Percentiles rank a stretch among this genome's conserved stretches.
Evolutionary conservation across 2,329 filamentous ascomycete genomes (phyloP).

Genomic region (Piedraia hortae): DNA sequence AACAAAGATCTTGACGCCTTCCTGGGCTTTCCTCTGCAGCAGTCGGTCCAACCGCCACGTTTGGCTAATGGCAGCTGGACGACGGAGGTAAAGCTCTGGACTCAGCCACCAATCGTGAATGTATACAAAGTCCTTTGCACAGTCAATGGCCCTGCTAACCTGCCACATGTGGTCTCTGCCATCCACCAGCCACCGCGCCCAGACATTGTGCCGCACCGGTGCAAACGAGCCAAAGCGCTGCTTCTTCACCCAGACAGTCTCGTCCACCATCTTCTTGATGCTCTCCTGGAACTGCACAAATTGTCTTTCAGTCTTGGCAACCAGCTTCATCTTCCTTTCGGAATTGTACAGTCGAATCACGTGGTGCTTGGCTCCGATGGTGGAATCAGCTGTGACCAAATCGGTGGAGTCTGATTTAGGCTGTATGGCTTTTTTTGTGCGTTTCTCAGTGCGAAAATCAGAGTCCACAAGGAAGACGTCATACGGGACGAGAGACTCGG

Average conservation of each 20-base stretch:
- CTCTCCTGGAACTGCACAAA: constrained; percentile 84
- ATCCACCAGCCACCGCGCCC: constrained; percentile 90
- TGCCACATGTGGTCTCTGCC: constrained; percentile 99
- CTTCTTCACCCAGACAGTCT: constrained; percentile 54
- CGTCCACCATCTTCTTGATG: constrained; percentile 57
- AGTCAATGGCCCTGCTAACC: constrained; percentile 82
- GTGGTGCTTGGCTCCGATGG: constrained; percentile 41
- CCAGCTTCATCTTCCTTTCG: constrained; percentile 70
- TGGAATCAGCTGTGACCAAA: constrained; percentile 31
- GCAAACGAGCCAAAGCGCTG: constrained; percentile 89
- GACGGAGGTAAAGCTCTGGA: constrained; percentile 80
- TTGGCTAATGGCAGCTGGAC: constrained; percentile 83
- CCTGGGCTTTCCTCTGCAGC: constrained; percentile 72
- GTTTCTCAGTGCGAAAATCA: constrained; percentile 57
- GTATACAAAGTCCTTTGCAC: constrained; percentile 92
- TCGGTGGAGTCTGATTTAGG: too few species aligned
- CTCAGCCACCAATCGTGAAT: constrained; percentile 99
- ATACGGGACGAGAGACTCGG: constrained; percentile 95
- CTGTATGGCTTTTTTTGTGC: constrained; percentile 29
- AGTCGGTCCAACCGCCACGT: constrained; percentile 90
- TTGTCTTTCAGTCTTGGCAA: constrained; percentile 73
- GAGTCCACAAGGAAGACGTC: constrained; percentile 94
- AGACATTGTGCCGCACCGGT: constrained; percentile 60
- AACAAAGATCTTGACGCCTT: constrained; percentile 92
- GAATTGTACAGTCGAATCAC: constrained; percentile 70